Conservation (phyloP, 2,329 filamentous ascomycete genomes). For the Anthostomella pinea region DNA sequence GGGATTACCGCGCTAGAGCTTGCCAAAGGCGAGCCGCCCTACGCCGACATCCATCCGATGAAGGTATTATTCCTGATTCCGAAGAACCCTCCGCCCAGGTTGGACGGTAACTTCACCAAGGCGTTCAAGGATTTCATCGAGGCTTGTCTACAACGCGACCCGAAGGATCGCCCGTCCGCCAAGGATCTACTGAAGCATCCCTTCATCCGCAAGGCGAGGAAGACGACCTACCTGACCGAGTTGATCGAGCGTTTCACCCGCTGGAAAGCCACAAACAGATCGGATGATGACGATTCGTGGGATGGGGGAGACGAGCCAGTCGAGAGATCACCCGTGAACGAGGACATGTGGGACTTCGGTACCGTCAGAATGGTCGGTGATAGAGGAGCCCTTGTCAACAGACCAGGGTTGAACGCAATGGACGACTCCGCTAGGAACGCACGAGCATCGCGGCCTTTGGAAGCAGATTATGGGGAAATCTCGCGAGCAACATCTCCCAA, state of each 20-base stretch:
- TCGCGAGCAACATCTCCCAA: constrained; percentile 49
- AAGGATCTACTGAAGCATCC: constrained; percentile 84
- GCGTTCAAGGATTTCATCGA: constrained; percentile 83
- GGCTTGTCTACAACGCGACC: constrained; percentile 82
- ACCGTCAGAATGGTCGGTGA: constrained; percentile 81
- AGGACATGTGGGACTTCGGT: constrained; percentile 98
- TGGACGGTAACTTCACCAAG: constrained; percentile 79
- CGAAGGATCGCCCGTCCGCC: constrained; percentile 81
- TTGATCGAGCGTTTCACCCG: constrained; percentile 87
- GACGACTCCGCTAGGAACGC: constrained; percentile 80
- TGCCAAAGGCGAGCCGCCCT: constrained; percentile 88
- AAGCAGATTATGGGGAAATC: constrained; percentile 53
- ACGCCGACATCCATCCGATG: constrained; percentile 97
- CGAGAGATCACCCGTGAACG: constrained; percentile 59
- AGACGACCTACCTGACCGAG: constrained; percentile 94
- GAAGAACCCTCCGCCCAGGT: constrained; percentile 81
- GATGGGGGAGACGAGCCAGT: constrained; percentile 56
- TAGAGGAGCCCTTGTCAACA: constrained; percentile 53
- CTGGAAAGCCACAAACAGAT: constrained; percentile 80
- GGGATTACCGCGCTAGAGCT: constrained; percentile 92
- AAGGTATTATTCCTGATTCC: constrained; percentile 96
- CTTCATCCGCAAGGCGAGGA: constrained; percentile 88
- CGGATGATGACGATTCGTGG: constrained; percentile 63
- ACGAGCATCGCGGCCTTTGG: constrained; percentile 54
- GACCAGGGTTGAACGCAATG: constrained; percentile 65